Evolutionary conservation across 805 yeast species (phyloP).

Genomic region (Ogataea angusta): DNA sequence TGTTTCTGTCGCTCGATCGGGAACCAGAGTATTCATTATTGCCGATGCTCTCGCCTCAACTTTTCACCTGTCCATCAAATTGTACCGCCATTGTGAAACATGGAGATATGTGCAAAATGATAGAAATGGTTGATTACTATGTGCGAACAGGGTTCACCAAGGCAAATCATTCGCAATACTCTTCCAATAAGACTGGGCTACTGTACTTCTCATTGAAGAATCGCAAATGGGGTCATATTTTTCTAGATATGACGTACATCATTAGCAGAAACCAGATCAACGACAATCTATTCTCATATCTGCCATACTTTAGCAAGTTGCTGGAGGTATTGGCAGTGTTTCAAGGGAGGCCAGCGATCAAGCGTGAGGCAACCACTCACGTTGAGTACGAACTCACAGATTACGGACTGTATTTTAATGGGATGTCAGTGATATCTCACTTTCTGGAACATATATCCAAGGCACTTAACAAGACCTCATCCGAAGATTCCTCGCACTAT

Average conservation of each 20-base stretch:
- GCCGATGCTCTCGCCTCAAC: slow-evolving; percentile 73
- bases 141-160: slow-evolving; percentile 49
- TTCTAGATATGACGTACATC: slow-evolving; percentile 75
- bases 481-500: slow-evolving; percentile 6
- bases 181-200: slow-evolving; percentile 37
- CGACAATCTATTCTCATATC: slow-evolving; percentile 41
- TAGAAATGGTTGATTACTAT: slow-evolving; percentile 61
- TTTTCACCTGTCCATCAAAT: slow-evolving; percentile 86
- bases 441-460: slow-evolving; percentile 54
- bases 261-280: slow-evolving; percentile 64
- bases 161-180: slow-evolving; percentile 37
- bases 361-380: slow-evolving; percentile 73
- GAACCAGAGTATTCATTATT: slow-evolving; percentile 84
- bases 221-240: slow-evolving; percentile 73
- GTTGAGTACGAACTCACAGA: slow-evolving; percentile 89
- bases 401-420: slow-evolving; percentile 69
- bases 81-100: slow-evolving; percentile 60
- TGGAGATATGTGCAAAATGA: slow-evolving; percentile 60
- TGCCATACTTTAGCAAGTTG: slow-evolving; percentile 51
- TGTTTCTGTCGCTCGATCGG: slow-evolving; percentile 70
- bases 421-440: slow-evolving; percentile 63
- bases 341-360: slow-evolving; percentile 74
- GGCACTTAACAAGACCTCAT: slow-evolving; percentile 33
- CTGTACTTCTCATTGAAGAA: slow-evolving; percentile 49
- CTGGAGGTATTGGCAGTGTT: slow-evolving; percentile 65